Evolutionary conservation across 2,329 filamentous ascomycete genomes (phyloP).

Genomic region (Pseudocercospora vitis): DNA sequence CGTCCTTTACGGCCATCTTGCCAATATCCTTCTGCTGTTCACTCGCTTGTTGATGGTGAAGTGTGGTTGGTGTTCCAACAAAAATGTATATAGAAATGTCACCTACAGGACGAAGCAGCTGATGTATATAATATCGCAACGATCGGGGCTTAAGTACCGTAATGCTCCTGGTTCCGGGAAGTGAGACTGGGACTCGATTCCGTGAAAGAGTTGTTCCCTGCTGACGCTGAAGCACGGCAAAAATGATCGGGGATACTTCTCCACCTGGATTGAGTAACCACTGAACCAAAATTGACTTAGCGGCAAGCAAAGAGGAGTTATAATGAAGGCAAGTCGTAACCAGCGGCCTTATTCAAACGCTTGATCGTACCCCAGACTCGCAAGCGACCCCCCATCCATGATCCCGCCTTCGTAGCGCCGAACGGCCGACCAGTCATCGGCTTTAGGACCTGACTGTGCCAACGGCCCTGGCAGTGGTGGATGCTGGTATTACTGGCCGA

Average conservation of each 20-base stretch:
- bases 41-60: too few species aligned
- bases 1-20: constrained; percentile 35
- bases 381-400: background rate
- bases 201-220: constrained; percentile 12
- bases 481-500: too few species aligned
- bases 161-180: constrained; percentile 2
- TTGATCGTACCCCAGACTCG: background rate
- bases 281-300: constrained; percentile 14
- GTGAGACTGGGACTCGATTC: constrained; percentile 6
- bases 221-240: constrained; percentile 13
- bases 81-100: too few species aligned
- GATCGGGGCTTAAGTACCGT: background rate
- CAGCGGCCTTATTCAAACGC: constrained; percentile 11
- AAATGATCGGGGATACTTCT: constrained; percentile 9
- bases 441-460: background rate
- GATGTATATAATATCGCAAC: background rate
- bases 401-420: background rate
- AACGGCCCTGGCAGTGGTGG: too few species aligned
- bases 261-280: constrained; percentile 11
- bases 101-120: background rate
- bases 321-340: constrained; percentile 20
- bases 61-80: too few species aligned
- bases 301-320: constrained; percentile 6
- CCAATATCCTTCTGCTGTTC: background rate
- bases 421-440: background rate